phyloP scores from a whole-genome alignment of 805 yeast species.

The Metschnikowia shivogae region DNA sequence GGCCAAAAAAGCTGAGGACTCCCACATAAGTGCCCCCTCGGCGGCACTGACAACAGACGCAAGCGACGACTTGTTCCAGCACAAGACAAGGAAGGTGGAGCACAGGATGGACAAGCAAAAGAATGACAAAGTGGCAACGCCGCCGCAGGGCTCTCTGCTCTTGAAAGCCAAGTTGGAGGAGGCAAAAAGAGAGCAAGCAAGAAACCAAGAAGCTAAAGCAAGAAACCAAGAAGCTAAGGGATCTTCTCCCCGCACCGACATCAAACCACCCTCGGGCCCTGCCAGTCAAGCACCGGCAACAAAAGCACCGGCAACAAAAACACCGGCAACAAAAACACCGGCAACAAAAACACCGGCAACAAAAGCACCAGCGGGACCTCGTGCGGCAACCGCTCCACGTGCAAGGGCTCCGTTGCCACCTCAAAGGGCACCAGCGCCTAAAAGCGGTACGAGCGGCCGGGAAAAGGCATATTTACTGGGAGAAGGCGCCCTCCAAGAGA shows the following conservation, averaged over 20 bases:
- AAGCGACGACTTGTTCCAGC: neutral
- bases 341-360: neutral
- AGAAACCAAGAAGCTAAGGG: neutral
- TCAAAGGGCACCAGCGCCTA: constrained; percentile 14
- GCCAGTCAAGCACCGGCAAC: neutral
- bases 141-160: neutral
- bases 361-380: neutral
- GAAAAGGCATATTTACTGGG: constrained; percentile 7
- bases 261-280: neutral
- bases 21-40: neutral
- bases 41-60: constrained; percentile 8
- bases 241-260: neutral
- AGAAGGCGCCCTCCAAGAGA: constrained; percentile 3
- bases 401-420: constrained; percentile 24
- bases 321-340: neutral
- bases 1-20: neutral
- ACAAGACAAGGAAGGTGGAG: neutral
- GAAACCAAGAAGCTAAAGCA: neutral
- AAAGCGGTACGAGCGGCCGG: constrained; percentile 9
- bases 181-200: constrained; percentile 23
- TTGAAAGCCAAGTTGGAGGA: constrained; percentile 21
- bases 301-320: neutral
- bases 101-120: neutral
- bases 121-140: neutral
- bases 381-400: neutral